phyloP scores from a whole-genome alignment of 2,329 filamentous ascomycete genomes.

The Phoma herbarum region DNA sequence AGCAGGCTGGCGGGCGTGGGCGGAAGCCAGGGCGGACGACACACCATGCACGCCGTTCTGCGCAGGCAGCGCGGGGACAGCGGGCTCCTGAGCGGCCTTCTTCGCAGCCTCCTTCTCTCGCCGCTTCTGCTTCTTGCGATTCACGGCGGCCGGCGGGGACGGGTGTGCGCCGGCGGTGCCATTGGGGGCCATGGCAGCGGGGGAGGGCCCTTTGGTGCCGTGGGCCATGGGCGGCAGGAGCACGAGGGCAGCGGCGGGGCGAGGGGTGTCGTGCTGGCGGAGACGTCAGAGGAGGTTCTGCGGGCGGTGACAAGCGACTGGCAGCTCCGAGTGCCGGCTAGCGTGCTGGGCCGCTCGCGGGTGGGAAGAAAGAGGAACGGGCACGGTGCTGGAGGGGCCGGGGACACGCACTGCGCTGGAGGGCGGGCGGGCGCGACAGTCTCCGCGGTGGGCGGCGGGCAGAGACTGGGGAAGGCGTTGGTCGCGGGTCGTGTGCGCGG shows the following conservation, averaged over 20 bases:
- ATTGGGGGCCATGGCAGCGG: constrained; percentile 48
- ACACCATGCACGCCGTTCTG: constrained; percentile 7
- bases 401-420: constrained; percentile 28
- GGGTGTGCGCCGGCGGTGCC: constrained; percentile 47
- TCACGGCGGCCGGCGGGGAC: constrained; percentile 63
- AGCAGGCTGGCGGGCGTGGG: constrained; percentile 37
- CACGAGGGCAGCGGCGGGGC: neutral
- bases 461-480: constrained; percentile 7
- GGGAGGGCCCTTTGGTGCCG: constrained; percentile 14
- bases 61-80: constrained; percentile 25
- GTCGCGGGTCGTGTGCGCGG: constrained; percentile 24
- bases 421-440: constrained; percentile 10
- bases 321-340: constrained; percentile 24
- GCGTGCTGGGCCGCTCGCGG: constrained; percentile 21
- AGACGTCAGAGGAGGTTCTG: constrained; percentile 21
- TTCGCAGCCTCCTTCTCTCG: constrained; percentile 83
- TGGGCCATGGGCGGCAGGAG: constrained; percentile 12
- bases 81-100: constrained; percentile 51
- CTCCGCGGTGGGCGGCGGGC: constrained; percentile 18
- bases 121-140: constrained; percentile 95
- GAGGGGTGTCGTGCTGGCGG: constrained; percentile 6
- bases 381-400: constrained; percentile 27
- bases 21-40: constrained; percentile 20
- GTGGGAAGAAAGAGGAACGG: constrained; percentile 23
- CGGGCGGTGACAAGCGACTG: constrained; percentile 20